Conservation (phyloP, 2,329 filamentous ascomycete species). For the Fusarium phyllophilum region DNA sequence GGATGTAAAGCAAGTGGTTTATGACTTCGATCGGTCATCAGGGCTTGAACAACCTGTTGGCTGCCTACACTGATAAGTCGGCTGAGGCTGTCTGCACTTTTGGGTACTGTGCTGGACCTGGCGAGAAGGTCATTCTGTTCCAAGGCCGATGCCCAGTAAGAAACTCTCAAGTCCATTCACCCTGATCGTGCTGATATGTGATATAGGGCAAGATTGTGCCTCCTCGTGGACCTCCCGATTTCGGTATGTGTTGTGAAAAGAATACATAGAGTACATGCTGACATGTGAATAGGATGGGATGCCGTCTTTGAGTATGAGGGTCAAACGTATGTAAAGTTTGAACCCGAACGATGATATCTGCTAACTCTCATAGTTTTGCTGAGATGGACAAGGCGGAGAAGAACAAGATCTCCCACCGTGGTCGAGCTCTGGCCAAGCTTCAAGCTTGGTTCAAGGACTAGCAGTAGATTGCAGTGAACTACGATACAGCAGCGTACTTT, state of each 20-base stretch:
- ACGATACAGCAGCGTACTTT: conserved; percentile 20
- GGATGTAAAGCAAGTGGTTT: conserved; percentile 86
- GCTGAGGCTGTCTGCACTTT: conserved; percentile 97
- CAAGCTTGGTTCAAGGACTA: conserved; percentile 77
- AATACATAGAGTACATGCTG: not conserved
- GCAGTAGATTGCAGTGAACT: not conserved
- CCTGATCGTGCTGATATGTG: not conserved
- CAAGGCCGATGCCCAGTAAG: conserved; percentile 86
- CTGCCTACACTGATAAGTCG: conserved; percentile 88
- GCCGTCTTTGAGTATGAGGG: conserved; percentile 94
- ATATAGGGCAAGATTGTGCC: conserved; percentile 79
- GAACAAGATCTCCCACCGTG: conserved; percentile 93
- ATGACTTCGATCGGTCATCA: conserved; percentile 82
- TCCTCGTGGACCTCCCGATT: conserved; percentile 80
- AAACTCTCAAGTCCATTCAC: not conserved
- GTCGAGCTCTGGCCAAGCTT: conserved; percentile 86
- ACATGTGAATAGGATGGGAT: conserved; percentile 79
- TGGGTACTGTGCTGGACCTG: conserved; percentile 87
- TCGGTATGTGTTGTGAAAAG: conserved; percentile 67
- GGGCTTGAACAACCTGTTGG: conserved; percentile 89
- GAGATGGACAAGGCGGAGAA: conserved; percentile 92
- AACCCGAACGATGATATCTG: not conserved
- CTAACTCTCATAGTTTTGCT: conserved; percentile 69
- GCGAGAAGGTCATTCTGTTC: conserved; percentile 85
- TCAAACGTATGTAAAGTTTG: conserved; percentile 68